Evolutionary conservation across 345 rosid genomes (phyloP), one percentile per base, ranked within the genome.

Genomic region (Salix exigua): DNA sequence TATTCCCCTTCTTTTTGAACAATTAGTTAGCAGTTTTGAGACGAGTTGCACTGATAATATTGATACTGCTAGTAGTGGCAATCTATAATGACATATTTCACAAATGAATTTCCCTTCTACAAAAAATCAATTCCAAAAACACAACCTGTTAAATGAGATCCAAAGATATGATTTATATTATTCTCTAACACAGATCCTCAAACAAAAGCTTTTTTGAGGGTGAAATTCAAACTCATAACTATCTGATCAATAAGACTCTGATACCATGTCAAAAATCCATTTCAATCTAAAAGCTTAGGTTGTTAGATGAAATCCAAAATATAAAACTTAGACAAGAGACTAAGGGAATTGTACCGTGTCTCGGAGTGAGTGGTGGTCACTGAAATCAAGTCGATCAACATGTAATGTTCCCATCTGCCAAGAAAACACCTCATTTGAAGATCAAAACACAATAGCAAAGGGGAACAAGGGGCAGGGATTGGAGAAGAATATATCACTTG

Each of bases 301-400:
- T 33, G 37, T 33, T 33, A 33, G 6, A 33, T 33, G 37, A 33
- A 1, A 33, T 33, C 37, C 37, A 33, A 5, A 33, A 33, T 33
- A 33, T 33, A 61, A 42, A 60, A 60, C 4, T 6, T 38, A 16
- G 69, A 48, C 19, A 18, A 12, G 26, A 44, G 37, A 61, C 64
- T 11, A 58, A 46, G 23, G 64, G 10, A 67, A 51, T 21, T 25
- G 55, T 87, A 94, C 97, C 90, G 66, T 72, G 4, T 46, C 79
- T 77, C 80, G 75, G 80, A 94, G 89, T 38, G 53, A 19, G 79
- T 94, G 88, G 81, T 92, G 98, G 66, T 94, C 97, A 66, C 86
- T 86, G 82, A 90, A 94, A 76, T 92, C 97, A 78, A 94, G 76
- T 74, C 87, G 85, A 74, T 84, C 90, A 37, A 89, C 87, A 65